Evolutionary conservation across 225 moss, liverwort and hornwort species (phyloP).

Genomic region (Anthoceros angustus): DNA sequence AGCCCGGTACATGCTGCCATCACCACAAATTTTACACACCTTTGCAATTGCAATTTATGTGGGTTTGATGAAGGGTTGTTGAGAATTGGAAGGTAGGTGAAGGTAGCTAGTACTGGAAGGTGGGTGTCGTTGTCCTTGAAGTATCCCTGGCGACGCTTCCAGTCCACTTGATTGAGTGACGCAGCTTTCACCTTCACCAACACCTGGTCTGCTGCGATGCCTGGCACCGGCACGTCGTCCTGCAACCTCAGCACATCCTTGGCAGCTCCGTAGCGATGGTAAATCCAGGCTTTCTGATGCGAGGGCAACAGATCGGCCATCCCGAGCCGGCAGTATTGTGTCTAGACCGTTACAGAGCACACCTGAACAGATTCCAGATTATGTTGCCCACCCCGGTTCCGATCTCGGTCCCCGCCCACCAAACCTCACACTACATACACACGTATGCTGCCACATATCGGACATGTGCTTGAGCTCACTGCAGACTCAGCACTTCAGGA

Average conservation of each 20-base stretch:
- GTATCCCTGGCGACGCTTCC: slow-evolving; percentile 37
- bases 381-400: no score
- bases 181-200: slow-evolving; percentile 63
- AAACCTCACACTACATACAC: no score
- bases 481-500: no score
- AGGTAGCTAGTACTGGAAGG: slow-evolving; percentile 27
- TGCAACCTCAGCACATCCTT: slow-evolving; percentile 39
- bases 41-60: neutral
- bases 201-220: slow-evolving; percentile 41
- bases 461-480: no score
- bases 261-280: slow-evolving; percentile 46
- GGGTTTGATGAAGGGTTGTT: neutral
- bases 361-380: no score
- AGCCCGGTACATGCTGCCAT: slow-evolving; percentile 70
- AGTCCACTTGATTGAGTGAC: slow-evolving; percentile 62
- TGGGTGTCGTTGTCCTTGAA: slow-evolving; percentile 37
- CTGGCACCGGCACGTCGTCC: slow-evolving; percentile 44
- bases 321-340: neutral
- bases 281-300: slow-evolving; percentile 55
- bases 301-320: neutral
- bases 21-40: slow-evolving; percentile 1
- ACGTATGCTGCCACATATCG: no score
- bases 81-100: no score
- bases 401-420: no score
- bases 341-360: no score